phyloP scores from a whole-genome alignment of 129 eudicot species.

The Solidago caesia region DNA sequence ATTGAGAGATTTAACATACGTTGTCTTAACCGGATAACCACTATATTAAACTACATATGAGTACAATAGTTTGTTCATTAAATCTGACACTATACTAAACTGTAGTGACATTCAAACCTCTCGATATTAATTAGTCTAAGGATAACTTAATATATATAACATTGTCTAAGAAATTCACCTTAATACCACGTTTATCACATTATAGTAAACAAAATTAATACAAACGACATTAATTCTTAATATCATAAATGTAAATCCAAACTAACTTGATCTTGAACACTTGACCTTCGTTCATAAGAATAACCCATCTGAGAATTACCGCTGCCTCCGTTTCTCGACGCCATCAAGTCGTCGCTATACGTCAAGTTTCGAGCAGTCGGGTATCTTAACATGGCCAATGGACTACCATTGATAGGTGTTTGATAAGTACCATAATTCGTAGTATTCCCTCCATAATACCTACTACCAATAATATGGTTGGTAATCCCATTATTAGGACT shows the following conservation, averaged over 20 bases:
- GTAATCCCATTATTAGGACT: constrained; percentile 6
- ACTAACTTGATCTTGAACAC: constrained; percentile 74
- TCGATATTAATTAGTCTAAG: too few species aligned
- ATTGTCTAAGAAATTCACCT: too few species aligned
- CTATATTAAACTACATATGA: too few species aligned
- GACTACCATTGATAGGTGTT: constrained; percentile 59
- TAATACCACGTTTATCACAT: constrained; percentile 14
- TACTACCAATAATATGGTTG: constrained; percentile 8
- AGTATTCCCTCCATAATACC: constrained; percentile 33
- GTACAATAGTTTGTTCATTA: too few species aligned
- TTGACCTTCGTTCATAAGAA: constrained; percentile 42
- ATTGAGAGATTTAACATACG: too few species aligned
- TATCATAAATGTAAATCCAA: constrained; percentile 75
- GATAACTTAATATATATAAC: too few species aligned
- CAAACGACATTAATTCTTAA: neutral
- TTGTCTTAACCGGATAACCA: too few species aligned
- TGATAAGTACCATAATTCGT: constrained; percentile 14
- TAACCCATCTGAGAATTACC: constrained; percentile 39
- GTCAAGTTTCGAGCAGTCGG: constrained; percentile 31
- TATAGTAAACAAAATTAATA: neutral
- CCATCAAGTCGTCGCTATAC: constrained; percentile 13
- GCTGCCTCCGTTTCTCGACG: constrained; percentile 17
- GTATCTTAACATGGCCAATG: constrained; percentile 50
- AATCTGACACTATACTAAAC: too few species aligned
- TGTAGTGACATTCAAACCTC: too few species aligned